Evolutionary conservation across 768 basidiomycete genomes (phyloP).

Genomic region (Crucibulum laeve): DNA sequence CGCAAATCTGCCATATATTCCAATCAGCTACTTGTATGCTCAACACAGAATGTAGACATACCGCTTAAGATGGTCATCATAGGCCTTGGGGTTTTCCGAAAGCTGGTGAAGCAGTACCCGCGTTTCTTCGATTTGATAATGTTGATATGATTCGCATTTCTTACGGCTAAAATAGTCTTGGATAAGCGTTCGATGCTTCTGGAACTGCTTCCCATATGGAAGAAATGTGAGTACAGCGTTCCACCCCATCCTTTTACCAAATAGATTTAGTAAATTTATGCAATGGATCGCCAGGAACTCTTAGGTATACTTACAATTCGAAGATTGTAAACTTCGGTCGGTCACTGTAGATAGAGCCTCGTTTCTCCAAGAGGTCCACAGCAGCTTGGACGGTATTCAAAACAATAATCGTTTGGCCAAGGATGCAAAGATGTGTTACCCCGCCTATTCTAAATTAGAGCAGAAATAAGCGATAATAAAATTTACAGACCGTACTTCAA

Average conservation of each 20-base stretch:
- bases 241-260: background rate
- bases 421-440: constrained; percentile 8
- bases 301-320: background rate
- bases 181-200: constrained; percentile 10
- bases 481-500: too few relatives aligned
- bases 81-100: background rate
- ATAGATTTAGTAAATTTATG: background rate
- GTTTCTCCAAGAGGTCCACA: constrained; percentile 23
- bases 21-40: too few relatives aligned
- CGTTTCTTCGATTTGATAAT: constrained; percentile 22
- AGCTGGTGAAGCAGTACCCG: constrained; percentile 12
- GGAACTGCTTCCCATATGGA: constrained; percentile 12
- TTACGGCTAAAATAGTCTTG: constrained; percentile 13
- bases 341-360: constrained; percentile 20
- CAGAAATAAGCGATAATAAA: too few relatives aligned
- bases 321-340: constrained; percentile 10
- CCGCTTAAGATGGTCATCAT: background rate
- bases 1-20: too few relatives aligned
- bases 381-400: constrained; percentile 16
- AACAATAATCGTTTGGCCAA: constrained; percentile 9
- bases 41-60: too few relatives aligned
- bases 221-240: background rate
- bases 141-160: constrained; percentile 14
- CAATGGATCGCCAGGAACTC: background rate
- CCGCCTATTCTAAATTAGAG: too few relatives aligned